These are phyloP conservation scores for Epichloe brachyelytri DNA, from an alignment of 2,329 filamentous ascomycete species.

Conservation along the genomic window DNA sequence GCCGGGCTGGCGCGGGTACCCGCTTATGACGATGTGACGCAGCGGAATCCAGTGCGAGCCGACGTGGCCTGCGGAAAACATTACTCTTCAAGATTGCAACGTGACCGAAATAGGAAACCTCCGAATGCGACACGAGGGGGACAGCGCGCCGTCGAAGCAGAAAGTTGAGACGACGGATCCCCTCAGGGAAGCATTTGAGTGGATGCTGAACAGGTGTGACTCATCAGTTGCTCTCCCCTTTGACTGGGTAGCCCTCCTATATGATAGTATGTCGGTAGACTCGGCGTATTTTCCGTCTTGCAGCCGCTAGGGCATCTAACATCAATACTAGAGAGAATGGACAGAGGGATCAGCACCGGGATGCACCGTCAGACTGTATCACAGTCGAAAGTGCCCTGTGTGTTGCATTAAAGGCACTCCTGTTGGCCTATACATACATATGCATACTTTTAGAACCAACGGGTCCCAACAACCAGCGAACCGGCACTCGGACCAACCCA, in stretches of 20 bases:
- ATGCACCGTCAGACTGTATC: background rate
- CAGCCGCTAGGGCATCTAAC: too few species aligned
- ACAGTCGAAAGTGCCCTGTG: background rate
- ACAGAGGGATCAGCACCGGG: too few species aligned
- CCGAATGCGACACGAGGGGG: conserved; percentile 1
- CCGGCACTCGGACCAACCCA: conserved; percentile 4
- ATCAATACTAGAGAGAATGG: too few species aligned
- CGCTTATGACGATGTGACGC: too few species aligned
- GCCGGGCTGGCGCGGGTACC: too few species aligned
- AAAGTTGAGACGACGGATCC: background rate
- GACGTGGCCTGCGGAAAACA: background rate
- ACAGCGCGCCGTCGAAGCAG: background rate
- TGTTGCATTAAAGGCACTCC: too few species aligned
- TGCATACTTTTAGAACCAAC: background rate
- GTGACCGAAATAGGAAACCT: conserved; percentile 3
- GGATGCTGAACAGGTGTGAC: background rate
- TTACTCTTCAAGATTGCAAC: background rate
- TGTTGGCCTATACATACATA: background rate
- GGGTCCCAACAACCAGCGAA: background rate
- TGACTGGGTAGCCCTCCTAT: too few species aligned
- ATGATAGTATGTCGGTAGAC: too few species aligned
- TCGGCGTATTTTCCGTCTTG: too few species aligned
- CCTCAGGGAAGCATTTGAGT: background rate
- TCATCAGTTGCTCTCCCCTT: background rate
- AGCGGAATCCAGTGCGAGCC: too few species aligned